phyloP scores from a whole-genome alignment of 2,329 filamentous ascomycete species.

The Scedosporium apiospermum region DNA sequence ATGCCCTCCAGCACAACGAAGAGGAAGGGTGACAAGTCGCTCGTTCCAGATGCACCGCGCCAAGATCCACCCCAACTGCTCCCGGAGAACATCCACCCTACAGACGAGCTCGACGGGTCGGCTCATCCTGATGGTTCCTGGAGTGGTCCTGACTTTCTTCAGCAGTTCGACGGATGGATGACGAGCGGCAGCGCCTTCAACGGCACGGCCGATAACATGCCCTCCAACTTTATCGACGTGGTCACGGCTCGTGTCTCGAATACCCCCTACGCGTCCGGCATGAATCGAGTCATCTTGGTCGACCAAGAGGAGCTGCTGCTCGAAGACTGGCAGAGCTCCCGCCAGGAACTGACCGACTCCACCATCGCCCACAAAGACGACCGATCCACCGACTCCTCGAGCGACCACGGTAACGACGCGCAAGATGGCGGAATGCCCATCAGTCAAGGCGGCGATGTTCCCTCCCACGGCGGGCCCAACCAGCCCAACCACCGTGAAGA shows the following conservation, averaged over 20 bases:
- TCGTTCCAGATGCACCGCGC: background rate
- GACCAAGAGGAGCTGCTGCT: too few species aligned
- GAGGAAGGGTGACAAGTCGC: background rate
- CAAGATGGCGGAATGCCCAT: too few species aligned
- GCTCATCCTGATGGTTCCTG: background rate
- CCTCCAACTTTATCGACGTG: background rate
- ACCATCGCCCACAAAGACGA: too few species aligned
- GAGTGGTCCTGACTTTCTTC: background rate
- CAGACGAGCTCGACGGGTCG: background rate
- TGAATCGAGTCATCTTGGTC: too few species aligned
- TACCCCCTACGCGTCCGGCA: too few species aligned
- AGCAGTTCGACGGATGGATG: background rate
- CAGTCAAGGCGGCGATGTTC: too few species aligned
- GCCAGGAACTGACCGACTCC: too few species aligned
- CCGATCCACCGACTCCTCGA: too few species aligned
- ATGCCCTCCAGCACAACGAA: background rate
- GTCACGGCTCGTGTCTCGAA: background rate
- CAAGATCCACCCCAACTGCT: background rate
- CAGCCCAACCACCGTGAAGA: too few species aligned
- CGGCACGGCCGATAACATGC: background rate
- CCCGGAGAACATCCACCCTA: background rate
- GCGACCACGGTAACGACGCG: too few species aligned
- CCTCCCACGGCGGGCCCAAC: too few species aligned
- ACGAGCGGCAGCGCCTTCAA: background rate
- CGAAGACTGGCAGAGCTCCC: too few species aligned